Evolutionary conservation across 2,329 filamentous ascomycete species (phyloP).

Genomic region (Dichotomopilus funicola): DNA sequence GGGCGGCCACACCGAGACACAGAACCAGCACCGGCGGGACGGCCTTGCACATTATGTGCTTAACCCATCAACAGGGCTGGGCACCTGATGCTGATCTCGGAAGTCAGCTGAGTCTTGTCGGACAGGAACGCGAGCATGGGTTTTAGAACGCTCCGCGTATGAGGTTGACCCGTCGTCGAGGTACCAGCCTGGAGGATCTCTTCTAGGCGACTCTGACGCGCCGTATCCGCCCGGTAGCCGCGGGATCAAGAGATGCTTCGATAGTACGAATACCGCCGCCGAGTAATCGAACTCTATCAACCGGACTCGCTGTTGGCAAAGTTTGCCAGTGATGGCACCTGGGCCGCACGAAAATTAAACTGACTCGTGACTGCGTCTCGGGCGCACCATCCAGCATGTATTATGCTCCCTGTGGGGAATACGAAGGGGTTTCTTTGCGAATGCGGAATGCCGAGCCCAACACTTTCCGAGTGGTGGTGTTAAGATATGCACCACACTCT

Average conservation of each 20-base stretch:
- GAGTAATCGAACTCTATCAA: constrained; percentile 28
- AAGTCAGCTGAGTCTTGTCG: constrained; percentile 15
- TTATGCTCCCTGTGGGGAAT: constrained; percentile 29
- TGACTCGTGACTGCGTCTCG: constrained; percentile 31
- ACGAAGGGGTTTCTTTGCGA: constrained; percentile 25
- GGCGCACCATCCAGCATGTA: constrained; percentile 36
- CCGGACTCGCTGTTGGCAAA: constrained; percentile 34
- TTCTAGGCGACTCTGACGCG: constrained; percentile 31
- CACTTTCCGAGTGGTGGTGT: constrained; percentile 63
- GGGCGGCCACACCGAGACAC: constrained; percentile 34
- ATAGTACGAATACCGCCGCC: constrained; percentile 24
- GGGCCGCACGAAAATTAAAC: constrained; percentile 34
- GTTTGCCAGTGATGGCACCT: constrained; percentile 37
- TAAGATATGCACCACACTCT: constrained; percentile 53
- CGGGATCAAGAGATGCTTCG: constrained; percentile 30
- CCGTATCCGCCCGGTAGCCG: constrained; percentile 26
- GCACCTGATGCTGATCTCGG: constrained; percentile 36
- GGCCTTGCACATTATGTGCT: constrained; percentile 33
- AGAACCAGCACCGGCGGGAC: constrained; percentile 37
- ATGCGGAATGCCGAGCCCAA: constrained; percentile 35
- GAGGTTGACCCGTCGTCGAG: constrained; percentile 33
- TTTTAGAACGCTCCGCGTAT: constrained; percentile 37
- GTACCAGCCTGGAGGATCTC: constrained; percentile 33
- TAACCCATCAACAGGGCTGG: constrained; percentile 42
- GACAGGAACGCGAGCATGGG: constrained; percentile 38